Conservation (phyloP, 805 yeast genomes). For the Kodamaea nitidulidarum region DNA sequence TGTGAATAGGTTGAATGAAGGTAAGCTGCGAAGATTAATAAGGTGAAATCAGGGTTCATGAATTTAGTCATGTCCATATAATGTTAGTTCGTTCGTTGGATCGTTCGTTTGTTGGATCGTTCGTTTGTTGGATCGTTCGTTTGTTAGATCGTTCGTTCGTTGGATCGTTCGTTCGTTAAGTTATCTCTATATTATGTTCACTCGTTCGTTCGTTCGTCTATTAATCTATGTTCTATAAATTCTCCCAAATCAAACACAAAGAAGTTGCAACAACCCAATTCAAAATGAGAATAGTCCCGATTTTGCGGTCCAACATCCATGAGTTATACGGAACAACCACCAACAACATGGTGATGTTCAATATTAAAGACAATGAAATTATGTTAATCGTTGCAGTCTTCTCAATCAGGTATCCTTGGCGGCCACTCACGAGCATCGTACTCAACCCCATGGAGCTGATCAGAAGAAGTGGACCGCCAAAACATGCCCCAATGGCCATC, state of each 20-base stretch:
- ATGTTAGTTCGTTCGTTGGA: no score
- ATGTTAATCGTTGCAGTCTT: slow-evolving; percentile 19
- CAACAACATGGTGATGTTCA: slow-evolving; percentile 20
- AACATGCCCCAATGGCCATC: slow-evolving; percentile 93
- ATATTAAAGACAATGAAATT: slow-evolving; percentile 18
- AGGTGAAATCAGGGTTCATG: no score
- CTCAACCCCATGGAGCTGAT: slow-evolving; percentile 79
- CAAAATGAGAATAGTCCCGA: slow-evolving; percentile 28
- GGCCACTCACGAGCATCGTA: slow-evolving; percentile 40
- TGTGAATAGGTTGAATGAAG: no score
- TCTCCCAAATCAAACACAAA: slow-evolving; percentile 24
- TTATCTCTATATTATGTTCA: no score
- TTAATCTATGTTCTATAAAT: slow-evolving; percentile 1
- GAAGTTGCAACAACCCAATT: slow-evolving; percentile 29
- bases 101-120: no score
- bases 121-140: no score
- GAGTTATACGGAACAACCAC: slow-evolving; percentile 16
- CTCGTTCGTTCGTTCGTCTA: no score
- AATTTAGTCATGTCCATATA: no score
- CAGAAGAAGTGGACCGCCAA: slow-evolving; percentile 86
- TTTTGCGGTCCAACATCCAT: slow-evolving; percentile 33
- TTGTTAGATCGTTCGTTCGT: no score
- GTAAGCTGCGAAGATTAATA: no score
- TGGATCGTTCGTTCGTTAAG: no score
- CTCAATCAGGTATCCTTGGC: slow-evolving; percentile 16